These are phyloP conservation scores for Eurotiales sp. DNA, from an alignment of 2,329 filamentous ascomycete species.

Conservation along the genomic window DNA sequence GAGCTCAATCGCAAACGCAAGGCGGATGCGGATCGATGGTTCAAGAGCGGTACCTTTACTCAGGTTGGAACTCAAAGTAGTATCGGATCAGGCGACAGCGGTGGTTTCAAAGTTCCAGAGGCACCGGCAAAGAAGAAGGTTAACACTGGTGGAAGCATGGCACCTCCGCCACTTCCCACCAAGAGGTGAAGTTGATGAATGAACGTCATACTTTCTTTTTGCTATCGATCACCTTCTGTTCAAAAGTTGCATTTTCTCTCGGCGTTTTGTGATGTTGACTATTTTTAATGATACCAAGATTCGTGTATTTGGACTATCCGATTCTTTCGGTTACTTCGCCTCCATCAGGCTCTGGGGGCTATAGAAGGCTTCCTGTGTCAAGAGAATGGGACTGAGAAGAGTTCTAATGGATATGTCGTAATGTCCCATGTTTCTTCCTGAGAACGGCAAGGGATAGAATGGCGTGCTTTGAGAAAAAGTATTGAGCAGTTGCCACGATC, in stretches of 20 bases:
- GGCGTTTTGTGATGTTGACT: conserved; percentile 10
- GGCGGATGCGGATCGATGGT: conserved; percentile 92
- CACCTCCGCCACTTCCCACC: conserved; percentile 35
- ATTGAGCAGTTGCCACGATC: neutral
- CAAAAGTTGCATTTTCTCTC: conserved; percentile 11
- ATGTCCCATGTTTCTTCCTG: too few species aligned
- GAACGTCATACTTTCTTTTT: too few species aligned
- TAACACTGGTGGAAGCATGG: conserved; percentile 60
- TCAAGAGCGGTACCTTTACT: conserved; percentile 95
- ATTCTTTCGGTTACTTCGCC: too few species aligned
- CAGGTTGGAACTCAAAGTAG: conserved; percentile 59
- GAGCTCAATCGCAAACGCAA: conserved; percentile 88
- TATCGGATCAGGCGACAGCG: conserved; percentile 44
- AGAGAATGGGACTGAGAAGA: too few species aligned
- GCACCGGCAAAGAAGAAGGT: conserved; percentile 71
- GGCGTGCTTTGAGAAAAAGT: conserved; percentile 3
- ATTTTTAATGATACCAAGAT: conserved; percentile 14
- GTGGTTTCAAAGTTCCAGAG: conserved; percentile 77
- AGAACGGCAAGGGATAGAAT: neutral
- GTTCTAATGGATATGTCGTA: too few species aligned
- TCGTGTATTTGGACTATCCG: neutral
- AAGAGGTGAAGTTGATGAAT: conserved; percentile 18
- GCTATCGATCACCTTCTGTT: neutral
- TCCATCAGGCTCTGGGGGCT: too few species aligned
- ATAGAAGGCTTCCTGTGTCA: too few species aligned